Conservation (phyloP, 2,329 filamentous ascomycete genomes). For the Thelonectria discophora region DNA sequence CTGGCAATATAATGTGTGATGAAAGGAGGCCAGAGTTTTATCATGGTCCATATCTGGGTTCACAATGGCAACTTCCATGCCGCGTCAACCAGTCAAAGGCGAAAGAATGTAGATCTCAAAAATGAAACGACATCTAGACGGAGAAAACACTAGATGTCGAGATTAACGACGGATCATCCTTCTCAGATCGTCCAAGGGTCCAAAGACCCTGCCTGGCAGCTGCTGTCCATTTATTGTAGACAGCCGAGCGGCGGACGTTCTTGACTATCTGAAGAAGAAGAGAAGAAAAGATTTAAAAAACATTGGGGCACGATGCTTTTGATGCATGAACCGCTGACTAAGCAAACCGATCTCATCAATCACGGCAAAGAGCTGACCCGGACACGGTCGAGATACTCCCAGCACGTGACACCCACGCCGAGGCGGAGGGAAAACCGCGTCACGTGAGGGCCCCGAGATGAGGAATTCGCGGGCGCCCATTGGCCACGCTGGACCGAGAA, state of each 20-base stretch:
- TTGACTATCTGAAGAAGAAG: slow-evolving; percentile 60
- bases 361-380: slow-evolving; percentile 26
- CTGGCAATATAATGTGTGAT: too few relatives aligned
- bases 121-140: slow-evolving; percentile 66
- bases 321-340: slow-evolving; percentile 28
- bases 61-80: too few relatives aligned
- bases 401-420: not conserved
- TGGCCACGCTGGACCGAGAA: slow-evolving; percentile 56
- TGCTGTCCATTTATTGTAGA: slow-evolving; percentile 43
- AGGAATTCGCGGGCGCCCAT: slow-evolving; percentile 51
- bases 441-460: slow-evolving; percentile 46
- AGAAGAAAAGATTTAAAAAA: slow-evolving; percentile 44
- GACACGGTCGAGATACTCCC: not conserved
- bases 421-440: slow-evolving; percentile 19
- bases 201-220: slow-evolving; percentile 47
- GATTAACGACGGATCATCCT: slow-evolving; percentile 67
- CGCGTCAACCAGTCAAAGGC: not conserved
- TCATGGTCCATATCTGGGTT: too few relatives aligned
- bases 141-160: slow-evolving; percentile 56
- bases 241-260: slow-evolving; percentile 53
- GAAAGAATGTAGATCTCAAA: slow-evolving; percentile 63
- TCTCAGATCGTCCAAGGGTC: slow-evolving; percentile 55
- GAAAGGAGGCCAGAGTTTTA: too few relatives aligned
- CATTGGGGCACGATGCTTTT: not conserved
- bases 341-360: slow-evolving; percentile 15